Evolutionary conservation across 345 rosid species (phyloP).

Genomic region (Gossypium arboreum): DNA sequence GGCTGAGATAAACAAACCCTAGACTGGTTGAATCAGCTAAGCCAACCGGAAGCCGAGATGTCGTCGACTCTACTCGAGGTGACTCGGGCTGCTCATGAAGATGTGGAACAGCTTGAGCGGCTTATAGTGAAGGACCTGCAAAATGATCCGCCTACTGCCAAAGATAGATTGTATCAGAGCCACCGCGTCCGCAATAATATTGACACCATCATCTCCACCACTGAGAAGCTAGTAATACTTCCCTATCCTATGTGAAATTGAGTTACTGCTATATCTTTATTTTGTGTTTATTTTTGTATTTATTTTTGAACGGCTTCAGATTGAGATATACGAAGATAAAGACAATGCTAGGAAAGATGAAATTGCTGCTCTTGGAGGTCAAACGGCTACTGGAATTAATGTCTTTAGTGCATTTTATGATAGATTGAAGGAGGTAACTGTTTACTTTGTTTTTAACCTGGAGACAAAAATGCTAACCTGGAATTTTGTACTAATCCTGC

Average conservation of each 20-base stretch:
- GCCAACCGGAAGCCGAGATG: conserved; percentile 30
- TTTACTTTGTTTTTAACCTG: not conserved
- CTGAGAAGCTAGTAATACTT: conserved; percentile 63
- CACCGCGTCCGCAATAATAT: conserved; percentile 89
- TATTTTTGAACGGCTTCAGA: conserved; percentile 31
- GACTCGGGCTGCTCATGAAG: conserved; percentile 89
- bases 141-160: conserved; percentile 58
- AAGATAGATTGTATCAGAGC: conserved; percentile 75
- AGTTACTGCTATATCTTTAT: not conserved
- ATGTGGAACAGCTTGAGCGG: conserved; percentile 80
- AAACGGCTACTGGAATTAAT: conserved; percentile 63
- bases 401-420: conserved; percentile 85
- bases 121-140: conserved; percentile 86
- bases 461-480: not conserved
- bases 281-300: not conserved
- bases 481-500: not conserved
- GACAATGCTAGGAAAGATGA: conserved; percentile 90
- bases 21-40: too few species aligned
- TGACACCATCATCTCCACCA: conserved; percentile 52
- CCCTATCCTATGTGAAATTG: not conserved
- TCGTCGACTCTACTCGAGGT: conserved; percentile 88
- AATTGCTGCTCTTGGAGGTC: conserved; percentile 93
- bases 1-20: too few species aligned
- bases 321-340: conserved; percentile 80
- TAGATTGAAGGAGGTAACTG: conserved; percentile 78